Base-by-base conservation (phyloP, 208 protist species). In the Leishmania amazonensis region DNA sequence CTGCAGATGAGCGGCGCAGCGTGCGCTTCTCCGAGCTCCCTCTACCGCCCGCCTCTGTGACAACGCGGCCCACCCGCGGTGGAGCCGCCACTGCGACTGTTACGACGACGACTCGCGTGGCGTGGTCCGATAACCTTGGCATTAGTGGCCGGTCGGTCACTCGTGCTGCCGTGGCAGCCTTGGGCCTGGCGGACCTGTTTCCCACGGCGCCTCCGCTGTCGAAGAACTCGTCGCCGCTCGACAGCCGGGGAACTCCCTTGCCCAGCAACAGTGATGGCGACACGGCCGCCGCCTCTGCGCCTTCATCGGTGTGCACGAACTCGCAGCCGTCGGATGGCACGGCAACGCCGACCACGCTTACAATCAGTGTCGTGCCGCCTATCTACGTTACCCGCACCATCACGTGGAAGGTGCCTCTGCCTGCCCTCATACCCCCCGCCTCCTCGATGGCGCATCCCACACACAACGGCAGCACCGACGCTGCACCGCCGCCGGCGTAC, bases 391-490 rank as follows among this genome's bases (percentile, higher is more conserved):
- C 91, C 31, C 83, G 85, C 73, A 86, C 88, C 49, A 81, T 95
- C 31, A 85, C 84, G 47, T 95, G 91, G 91, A 87, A 88, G 64
- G 91, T 92, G 38, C 71, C 84, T 13, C 80, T 95, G 54, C 89
- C 89, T 1, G 78, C 86, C 51, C 35, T 57, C 53, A 15, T 28
- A 24, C 54, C 60, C 78, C 5, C 49, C 47, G 49, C 79, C 51
- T 38, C 71, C 54, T 78, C 51, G 8, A 47, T 38, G 77, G 67
- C 57, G 31, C 40, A 76, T 3, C 42, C 75, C 35, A 35, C 24
- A 15, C 42, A 7, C 51, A 70, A 17, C n/a, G 68, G 45, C 17
- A 31, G 35, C 70, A n/a, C 70, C 70, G 45, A 53, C 45, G 19
- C 47, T n/a, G 78, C 53, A 11, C 21, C 9, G 45, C 11, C 71